Base-by-base conservation (phyloP, 495 filamentous ascomycete species). In the Durotheca rogersii region DNA sequence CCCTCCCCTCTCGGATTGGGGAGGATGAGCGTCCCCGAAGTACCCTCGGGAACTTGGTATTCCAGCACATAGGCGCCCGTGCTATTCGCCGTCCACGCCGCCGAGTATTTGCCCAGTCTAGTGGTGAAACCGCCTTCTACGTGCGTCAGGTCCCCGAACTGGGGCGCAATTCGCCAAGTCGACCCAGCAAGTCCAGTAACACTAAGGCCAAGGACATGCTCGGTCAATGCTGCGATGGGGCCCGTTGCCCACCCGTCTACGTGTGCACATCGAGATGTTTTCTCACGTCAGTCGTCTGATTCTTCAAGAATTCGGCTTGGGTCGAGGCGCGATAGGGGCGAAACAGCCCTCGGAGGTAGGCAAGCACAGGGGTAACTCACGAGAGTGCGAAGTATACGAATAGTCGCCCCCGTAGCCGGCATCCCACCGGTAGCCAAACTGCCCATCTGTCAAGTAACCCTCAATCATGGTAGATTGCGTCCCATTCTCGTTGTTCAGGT, bases 391-490 rank as follows among this genome's bases (percentile, higher is more conserved):
- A 4, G 80, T 73, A 25, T 81, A 77, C 15, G 77, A 66, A 35
- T 77, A 74, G 47, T 80, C 78, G 18, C 65, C 67, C 20, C 51
- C 60, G 35, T 77, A 77, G 4, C 74, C 74, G 31, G 68, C 64
- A 53, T 79, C 78, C 4, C 75, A 74, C 6, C 78, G 71, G 56
- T 87, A 86, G 18, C 77, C 76, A 41, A 83, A 78, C 3, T 71
- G 72, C 19, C 81, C 82, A 57, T 83, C 75, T 0, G 55, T 58
- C 10, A 80, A 67, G 51, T 84, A 85, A 0, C 82, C 82, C 61
- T 86, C 83, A 27, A 85, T 75, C 19, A 83, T 78, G 0, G 83
- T 87, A 31, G 75, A 79, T 47, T 83, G 72, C 1, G 81, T 86
- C 47, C 81, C 80, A 53, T 79, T 76, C 3, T 77, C 72, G 47